These are phyloP conservation scores for Myxozyma melibiosi DNA, from an alignment of 805 yeast species.

Conservation along the genomic window DNA sequence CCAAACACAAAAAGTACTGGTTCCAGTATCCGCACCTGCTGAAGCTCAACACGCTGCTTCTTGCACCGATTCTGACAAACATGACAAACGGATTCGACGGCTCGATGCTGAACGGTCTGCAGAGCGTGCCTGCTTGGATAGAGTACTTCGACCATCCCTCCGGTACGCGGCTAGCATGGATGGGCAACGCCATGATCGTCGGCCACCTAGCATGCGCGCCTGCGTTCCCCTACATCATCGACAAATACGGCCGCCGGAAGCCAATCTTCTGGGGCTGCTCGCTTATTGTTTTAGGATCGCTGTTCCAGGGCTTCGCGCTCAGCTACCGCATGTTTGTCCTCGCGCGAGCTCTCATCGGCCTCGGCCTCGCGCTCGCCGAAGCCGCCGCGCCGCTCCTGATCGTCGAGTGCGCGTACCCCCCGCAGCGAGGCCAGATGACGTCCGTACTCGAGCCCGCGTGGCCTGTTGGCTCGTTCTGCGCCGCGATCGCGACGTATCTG, in stretches of 20 bases:
- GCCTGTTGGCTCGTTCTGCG: conserved; percentile 50
- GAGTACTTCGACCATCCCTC: conserved; percentile 46
- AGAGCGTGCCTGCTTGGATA: conserved; percentile 49
- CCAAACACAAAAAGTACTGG: conserved; percentile 43
- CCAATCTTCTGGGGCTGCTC: conserved; percentile 12
- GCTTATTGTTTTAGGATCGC: conserved; percentile 6
- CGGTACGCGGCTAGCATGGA: conserved; percentile 46
- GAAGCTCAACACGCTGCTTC: conserved; percentile 45
- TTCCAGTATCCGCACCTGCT: conserved; percentile 46
- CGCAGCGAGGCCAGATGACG: conserved; percentile 17
- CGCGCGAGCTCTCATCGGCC: conserved; percentile 18
- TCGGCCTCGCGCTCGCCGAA: conserved; percentile 4
- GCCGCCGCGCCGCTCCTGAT: conserved; percentile 13
- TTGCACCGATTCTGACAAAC: conserved; percentile 50
- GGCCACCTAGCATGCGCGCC: conserved; percentile 42
- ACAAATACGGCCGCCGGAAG: conserved; percentile 48
- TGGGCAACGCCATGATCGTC: conserved; percentile 48
- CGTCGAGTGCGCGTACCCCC: conserved; percentile 19
- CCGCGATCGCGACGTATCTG: conserved; percentile 55
- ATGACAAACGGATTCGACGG: conserved; percentile 55
- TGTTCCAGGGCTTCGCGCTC: conserved; percentile 13
- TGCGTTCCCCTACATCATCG: conserved; percentile 41
- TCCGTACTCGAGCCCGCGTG: conserved; percentile 11
- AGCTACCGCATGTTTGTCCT: conserved; percentile 20
- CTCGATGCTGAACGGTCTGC: conserved; percentile 55